Evolutionary conservation across 768 basidiomycete genomes (phyloP).

Genomic region (Tulasnella sp.): DNA sequence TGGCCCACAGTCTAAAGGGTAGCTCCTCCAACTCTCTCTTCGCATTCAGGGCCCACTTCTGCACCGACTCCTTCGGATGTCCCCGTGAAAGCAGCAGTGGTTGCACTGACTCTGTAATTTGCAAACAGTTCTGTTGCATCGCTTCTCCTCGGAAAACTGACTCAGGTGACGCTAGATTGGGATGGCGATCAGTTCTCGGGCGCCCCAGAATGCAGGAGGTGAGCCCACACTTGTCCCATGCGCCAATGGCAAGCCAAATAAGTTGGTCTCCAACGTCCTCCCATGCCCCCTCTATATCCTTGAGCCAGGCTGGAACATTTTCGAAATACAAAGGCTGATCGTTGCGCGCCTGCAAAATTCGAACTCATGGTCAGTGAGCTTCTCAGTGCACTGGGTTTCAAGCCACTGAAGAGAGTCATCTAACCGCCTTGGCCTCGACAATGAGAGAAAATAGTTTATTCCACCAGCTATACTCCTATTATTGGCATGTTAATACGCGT

Average conservation of each 20-base stretch:
- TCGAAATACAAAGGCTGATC: neutral
- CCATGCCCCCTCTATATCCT: slow-evolving; percentile 18
- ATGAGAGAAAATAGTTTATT: neutral
- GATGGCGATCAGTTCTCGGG: neutral
- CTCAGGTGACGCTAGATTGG: neutral
- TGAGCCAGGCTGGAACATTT: neutral
- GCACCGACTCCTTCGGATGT: neutral
- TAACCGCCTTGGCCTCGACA: neutral
- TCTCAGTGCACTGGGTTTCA: neutral
- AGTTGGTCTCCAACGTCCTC: neutral
- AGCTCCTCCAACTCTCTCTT: neutral
- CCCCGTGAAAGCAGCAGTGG: neutral
- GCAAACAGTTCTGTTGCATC: neutral
- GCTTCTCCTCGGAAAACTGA: neutral
- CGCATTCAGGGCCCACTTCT: neutral
- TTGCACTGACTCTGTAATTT: neutral
- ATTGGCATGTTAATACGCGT: neutral
- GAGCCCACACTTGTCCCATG: slow-evolving; percentile 8
- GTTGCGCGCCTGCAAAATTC: neutral
- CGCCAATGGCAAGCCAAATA: slow-evolving; percentile 1
- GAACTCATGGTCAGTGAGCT: neutral
- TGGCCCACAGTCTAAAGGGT: neutral
- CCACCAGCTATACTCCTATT: neutral
- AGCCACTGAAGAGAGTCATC: neutral
- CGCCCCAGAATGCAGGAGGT: neutral